Evolutionary conservation across 306 rosid genomes (phyloP), one percentile per base, ranked within the genome.

Genomic region (Medicago truncatula): DNA sequence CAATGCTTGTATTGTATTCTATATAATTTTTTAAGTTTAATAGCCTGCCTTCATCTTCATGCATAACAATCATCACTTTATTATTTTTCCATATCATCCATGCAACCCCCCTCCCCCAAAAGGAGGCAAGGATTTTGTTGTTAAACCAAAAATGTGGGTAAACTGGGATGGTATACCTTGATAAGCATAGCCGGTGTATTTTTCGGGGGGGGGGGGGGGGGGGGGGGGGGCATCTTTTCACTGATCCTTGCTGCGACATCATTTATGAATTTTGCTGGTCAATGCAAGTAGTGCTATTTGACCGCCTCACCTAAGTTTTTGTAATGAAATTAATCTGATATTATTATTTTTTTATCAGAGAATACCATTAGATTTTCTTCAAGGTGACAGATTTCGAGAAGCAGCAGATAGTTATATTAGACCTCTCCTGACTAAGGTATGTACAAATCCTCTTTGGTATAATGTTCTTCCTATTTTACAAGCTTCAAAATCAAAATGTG

Each of bases 361-460:
- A 88, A 92, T 95, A 83, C 98, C 98, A 58, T 90, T 95, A 77
- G 98, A 95, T 84, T 95, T 95, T 83, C 84, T 90, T 46, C 96
- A 90, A 85, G 97, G 87, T 77, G 92, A 92, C 66, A 90, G 85
- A 53, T 95, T 95, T 83, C 85, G 75, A 81, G 98, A 89, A 80
- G 95, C 97, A 25, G 98, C 96, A 5, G 91, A 90, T 71, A 85
- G 67, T 80, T 95, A 95, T 78, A 84, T 95, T 57, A 85, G 88
- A 85, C 97, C 97, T 84, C 97, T 89, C 76, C 86, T 95, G 74
- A 85, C 92, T 18, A 92, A 92, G 97, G 97, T 92, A 71, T 66
- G 39, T 15, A 16, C 68, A 67, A 62, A 74, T 75, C 28, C 69
- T 73, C 57, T 66, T 63, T 49, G 20, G 43, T 39, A 8, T 34